A percentile compares a stretch with the other conserved stretches of the same genome.
These are phyloP conservation scores for Ophiostoma quercus DNA, from an alignment of 2,329 filamentous ascomycete species.

Conservation along the genomic window DNA sequence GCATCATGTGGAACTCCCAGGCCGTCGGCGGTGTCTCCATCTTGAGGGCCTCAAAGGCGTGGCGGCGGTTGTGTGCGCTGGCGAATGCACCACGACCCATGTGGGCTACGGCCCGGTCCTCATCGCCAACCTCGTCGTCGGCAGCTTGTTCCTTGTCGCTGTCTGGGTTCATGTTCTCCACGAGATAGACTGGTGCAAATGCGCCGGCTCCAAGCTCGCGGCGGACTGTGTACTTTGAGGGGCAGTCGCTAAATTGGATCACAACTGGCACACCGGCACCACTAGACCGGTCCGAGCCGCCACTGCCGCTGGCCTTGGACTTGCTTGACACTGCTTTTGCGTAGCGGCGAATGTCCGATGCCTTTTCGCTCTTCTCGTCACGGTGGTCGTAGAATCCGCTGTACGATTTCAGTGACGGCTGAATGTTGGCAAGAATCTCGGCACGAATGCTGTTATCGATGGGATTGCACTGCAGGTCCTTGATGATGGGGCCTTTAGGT, in stretches of 20 bases:
- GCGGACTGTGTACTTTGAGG: slow-evolving; percentile 68
- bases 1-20: slow-evolving; percentile 98
- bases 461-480: slow-evolving; percentile 81
- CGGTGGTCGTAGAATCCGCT: slow-evolving; percentile 73
- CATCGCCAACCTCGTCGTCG: slow-evolving; percentile 32
- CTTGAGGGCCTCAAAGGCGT: slow-evolving; percentile 76
- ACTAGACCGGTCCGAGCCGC: slow-evolving; percentile 54
- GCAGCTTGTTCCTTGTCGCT: slow-evolving; percentile 38
- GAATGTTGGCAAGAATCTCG: slow-evolving; percentile 67
- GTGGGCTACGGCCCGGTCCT: slow-evolving; percentile 33
- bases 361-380: slow-evolving; percentile 57
- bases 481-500: slow-evolving; percentile 67
- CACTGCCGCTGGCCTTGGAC: slow-evolving; percentile 39
- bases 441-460: slow-evolving; percentile 70
- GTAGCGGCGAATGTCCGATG: slow-evolving; percentile 74
- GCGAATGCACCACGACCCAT: slow-evolving; percentile 60
- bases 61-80: slow-evolving; percentile 47
- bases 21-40: slow-evolving; percentile 83
- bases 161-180: slow-evolving; percentile 62
- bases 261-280: slow-evolving; percentile 56
- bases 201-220: slow-evolving; percentile 87
- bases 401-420: slow-evolving; percentile 69
- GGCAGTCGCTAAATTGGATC: slow-evolving; percentile 61
- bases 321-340: slow-evolving; percentile 63
- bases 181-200: slow-evolving; percentile 91